Percentiles rank a stretch among this genome's conserved stretches.
These are phyloP conservation scores for Elaeis guineensis DNA, from an alignment of 176 grass and related monocot genomes.

Conservation along the genomic window DNA sequence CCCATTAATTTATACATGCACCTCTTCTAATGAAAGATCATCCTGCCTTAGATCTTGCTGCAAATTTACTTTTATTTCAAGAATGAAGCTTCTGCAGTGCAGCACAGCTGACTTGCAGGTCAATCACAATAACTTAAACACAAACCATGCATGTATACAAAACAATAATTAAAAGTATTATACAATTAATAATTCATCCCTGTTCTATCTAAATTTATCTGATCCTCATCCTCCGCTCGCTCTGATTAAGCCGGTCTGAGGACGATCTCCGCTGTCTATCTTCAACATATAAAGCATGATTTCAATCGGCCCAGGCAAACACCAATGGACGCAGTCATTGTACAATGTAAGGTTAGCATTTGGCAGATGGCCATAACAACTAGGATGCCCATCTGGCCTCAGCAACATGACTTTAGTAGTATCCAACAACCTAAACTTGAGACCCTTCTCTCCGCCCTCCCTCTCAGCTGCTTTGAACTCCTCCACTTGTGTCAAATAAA, in stretches of 20 bases:
- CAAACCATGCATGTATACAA: no score
- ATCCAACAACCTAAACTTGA: constrained; percentile 26
- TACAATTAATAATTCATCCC: no score
- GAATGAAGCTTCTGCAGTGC: no score
- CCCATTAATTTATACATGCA: no score
- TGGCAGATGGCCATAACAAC: constrained; percentile 41
- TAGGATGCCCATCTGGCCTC: constrained; percentile 61
- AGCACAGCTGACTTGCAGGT: no score
- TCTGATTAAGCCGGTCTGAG: background rate
- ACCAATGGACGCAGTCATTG: constrained; percentile 82
- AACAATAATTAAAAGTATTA: no score
- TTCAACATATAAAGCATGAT: constrained; percentile 42
- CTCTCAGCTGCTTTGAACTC: constrained; percentile 30
- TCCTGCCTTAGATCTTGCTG: no score
- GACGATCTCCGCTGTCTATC: background rate
- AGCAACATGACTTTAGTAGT: constrained; percentile 36
- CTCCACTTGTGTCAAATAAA: constrained; percentile 40
- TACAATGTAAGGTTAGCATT: constrained; percentile 29
- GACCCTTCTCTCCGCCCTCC: background rate
- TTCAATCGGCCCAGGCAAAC: constrained; percentile 54
- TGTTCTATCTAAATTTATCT: no score
- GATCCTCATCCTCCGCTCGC: no score
- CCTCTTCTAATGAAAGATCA: no score
- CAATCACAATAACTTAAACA: no score
- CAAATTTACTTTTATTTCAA: no score